Conservation (phyloP, 495 filamentous ascomycete genomes). For the Aspergillus nanangensis region DNA sequence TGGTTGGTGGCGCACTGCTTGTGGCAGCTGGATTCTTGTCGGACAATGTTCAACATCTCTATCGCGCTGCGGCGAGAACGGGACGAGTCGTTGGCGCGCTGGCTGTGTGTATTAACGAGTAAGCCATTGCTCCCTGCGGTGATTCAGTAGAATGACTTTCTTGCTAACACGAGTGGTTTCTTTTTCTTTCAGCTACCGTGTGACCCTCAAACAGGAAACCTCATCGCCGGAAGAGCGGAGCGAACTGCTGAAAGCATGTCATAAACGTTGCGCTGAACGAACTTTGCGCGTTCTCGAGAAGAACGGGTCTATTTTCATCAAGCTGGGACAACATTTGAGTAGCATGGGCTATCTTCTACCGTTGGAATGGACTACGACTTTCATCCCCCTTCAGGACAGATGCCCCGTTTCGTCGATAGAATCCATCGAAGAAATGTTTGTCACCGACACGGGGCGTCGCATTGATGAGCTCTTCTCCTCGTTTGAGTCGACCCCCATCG, state of each 20-base stretch:
- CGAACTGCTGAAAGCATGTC: constrained; percentile 72
- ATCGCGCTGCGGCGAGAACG: constrained; percentile 69
- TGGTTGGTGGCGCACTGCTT: constrained; percentile 49
- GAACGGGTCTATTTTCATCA: constrained; percentile 98
- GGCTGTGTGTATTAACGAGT: constrained; percentile 87
- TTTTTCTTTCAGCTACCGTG: constrained; percentile 65
- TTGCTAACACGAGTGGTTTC: constrained; percentile 1
- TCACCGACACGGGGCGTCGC: constrained; percentile 73
- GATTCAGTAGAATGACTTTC: background rate
- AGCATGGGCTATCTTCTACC: constrained; percentile 97
- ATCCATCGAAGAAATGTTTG: constrained; percentile 82
- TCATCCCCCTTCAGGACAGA: constrained; percentile 92
- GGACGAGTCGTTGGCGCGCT: constrained; percentile 75
- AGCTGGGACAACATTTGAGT: constrained; percentile 92
- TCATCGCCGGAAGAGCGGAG: constrained; percentile 57
- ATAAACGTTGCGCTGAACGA: constrained; percentile 87
- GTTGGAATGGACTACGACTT: constrained; percentile 90
- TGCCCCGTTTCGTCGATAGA: constrained; percentile 92
- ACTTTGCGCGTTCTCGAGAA: constrained; percentile 84
- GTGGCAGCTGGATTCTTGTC: constrained; percentile 60
- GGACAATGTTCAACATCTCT: constrained; percentile 68
- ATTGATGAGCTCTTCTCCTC: constrained; percentile 78
- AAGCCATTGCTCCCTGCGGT: constrained; percentile 27
- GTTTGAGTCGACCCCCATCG: constrained; percentile 76
- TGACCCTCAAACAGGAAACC: constrained; percentile 63